Evolutionary conservation across 331 rosid species (phyloP).

Genomic region (Prunus yedoensis): DNA sequence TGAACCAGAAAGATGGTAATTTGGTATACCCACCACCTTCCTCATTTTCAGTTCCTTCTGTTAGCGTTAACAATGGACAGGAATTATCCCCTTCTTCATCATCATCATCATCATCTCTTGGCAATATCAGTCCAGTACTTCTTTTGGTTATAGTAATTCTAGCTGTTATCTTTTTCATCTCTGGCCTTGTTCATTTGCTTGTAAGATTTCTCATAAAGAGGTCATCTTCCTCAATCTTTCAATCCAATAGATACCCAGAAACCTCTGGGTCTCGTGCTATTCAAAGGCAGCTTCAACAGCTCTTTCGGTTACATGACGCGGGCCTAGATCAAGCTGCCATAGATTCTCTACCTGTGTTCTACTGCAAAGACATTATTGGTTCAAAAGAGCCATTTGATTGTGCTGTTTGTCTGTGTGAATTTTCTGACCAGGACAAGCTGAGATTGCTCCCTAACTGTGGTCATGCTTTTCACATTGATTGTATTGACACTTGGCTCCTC

Average conservation of each 20-base stretch:
- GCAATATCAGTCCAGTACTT: conserved; percentile 61
- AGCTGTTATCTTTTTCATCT: conserved; percentile 66
- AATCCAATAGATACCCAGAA: conserved; percentile 55
- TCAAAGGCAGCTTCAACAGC: conserved; percentile 88
- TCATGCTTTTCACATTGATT: conserved; percentile 80
- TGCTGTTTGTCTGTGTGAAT: conserved; percentile 76
- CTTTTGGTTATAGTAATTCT: conserved; percentile 61
- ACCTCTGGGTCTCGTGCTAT: conserved; percentile 40
- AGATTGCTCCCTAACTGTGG: conserved; percentile 79
- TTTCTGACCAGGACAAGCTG: conserved; percentile 58
- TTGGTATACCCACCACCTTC: conserved; percentile 34
- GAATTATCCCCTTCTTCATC: conserved; percentile 6
- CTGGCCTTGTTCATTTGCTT: conserved; percentile 62
- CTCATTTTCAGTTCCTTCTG: conserved; percentile 17
- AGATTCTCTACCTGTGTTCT: conserved; percentile 71
- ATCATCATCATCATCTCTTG: conserved; percentile 34
- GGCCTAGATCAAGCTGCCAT: conserved; percentile 76
- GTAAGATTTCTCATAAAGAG: conserved; percentile 52
- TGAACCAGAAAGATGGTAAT: conserved; percentile 27
- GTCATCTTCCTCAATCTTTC: conserved; percentile 47
- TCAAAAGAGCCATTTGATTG: conserved; percentile 78
- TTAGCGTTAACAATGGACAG: too few relatives aligned
- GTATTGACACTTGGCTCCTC: conserved; percentile 94
- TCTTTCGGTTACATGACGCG: conserved; percentile 73
- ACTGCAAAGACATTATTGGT: conserved; percentile 59